These are phyloP conservation scores for Chara braunii DNA, from an alignment of 139 green algal species.

Conservation along the genomic window DNA sequence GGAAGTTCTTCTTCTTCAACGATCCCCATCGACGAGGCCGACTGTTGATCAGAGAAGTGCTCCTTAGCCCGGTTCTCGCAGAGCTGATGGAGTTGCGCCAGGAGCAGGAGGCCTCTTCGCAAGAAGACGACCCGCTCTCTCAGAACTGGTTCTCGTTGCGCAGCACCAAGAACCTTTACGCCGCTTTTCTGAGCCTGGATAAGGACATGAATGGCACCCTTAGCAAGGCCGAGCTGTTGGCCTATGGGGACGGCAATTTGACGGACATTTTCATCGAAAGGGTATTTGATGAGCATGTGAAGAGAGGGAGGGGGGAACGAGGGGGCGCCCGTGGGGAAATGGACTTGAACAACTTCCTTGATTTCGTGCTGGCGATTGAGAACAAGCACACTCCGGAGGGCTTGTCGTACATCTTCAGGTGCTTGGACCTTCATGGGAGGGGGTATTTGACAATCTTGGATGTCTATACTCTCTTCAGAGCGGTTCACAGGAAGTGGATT, in stretches of 20 bases:
- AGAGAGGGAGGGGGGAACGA: not conserved
- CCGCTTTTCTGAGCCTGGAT: constrained; percentile 27
- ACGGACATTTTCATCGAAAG: constrained; percentile 41
- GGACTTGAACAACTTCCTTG: constrained; percentile 37
- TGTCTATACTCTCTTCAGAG: constrained; percentile 41
- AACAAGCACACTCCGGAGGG: constrained; percentile 35
- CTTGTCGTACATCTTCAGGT: constrained; percentile 46
- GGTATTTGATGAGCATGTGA: constrained; percentile 40
- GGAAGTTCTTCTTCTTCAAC: constrained; percentile 40
- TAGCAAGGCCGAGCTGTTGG: constrained; percentile 21
- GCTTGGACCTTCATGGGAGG: constrained; percentile 33
- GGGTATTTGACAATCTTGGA: constrained; percentile 32
- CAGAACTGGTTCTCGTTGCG: constrained; percentile 14
- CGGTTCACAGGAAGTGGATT: constrained; percentile 41
- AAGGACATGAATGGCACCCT: constrained; percentile 19
- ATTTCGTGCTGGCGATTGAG: constrained; percentile 42
- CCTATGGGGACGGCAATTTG: constrained; percentile 25
- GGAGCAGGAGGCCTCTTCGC: no score
- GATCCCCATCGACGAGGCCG: constrained; percentile 19
- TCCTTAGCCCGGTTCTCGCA: constrained; percentile 19
- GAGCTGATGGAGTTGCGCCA: constrained; percentile 36
- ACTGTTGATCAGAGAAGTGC: constrained; percentile 23
- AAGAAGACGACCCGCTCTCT: not conserved
- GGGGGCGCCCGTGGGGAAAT: constrained; percentile 15
- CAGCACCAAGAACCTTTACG: not conserved